Percentiles rank a stretch among this genome's conserved stretches.
phyloP scores from a whole-genome alignment of 1,284 basidiomycete genomes.

The Vanrija sp. region DNA sequence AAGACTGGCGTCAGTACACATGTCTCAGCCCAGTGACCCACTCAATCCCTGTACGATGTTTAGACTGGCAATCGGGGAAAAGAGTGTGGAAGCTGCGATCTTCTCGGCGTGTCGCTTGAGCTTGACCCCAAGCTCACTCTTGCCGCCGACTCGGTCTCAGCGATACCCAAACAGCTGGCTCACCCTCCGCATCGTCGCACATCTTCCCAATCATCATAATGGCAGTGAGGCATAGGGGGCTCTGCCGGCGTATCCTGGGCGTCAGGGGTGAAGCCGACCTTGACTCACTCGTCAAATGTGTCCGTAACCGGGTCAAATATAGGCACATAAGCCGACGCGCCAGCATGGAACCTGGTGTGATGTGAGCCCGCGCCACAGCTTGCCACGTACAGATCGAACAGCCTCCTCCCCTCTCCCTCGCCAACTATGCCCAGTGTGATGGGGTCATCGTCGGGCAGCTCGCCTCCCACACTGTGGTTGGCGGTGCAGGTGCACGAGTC shows the following conservation, averaged over 20 bases:
- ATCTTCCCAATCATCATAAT: conserved; percentile 1
- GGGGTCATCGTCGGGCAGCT: not conserved
- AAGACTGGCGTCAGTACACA: not conserved
- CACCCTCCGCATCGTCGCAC: not conserved
- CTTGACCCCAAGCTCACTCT: not conserved
- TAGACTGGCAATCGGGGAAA: conserved; percentile 21
- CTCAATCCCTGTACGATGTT: conserved; percentile 75
- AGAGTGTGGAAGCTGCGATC: conserved; percentile 3
- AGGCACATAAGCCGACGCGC: conserved; percentile 77
- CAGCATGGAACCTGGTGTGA: conserved; percentile 61
- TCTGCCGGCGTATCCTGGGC: conserved; percentile 62
- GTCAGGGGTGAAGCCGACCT: no score
- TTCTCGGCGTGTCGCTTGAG: conserved; percentile 2
- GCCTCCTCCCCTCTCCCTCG: not conserved
- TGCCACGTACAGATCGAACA: not conserved
- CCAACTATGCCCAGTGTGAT: not conserved
- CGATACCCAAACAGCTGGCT: no score
- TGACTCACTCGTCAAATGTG: conserved; percentile 58
- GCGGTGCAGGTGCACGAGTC: no score
- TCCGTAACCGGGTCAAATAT: conserved; percentile 69
- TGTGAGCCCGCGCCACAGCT: no score
- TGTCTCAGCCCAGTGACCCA: no score
- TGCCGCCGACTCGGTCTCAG: not conserved
- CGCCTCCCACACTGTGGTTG: no score
- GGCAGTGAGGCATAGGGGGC: conserved; percentile 61